A percentile compares a stretch with the other conserved stretches of the same genome.
phyloP scores from a whole-genome alignment of 169 alveolate species.

The Perkinsus olseni region DNA sequence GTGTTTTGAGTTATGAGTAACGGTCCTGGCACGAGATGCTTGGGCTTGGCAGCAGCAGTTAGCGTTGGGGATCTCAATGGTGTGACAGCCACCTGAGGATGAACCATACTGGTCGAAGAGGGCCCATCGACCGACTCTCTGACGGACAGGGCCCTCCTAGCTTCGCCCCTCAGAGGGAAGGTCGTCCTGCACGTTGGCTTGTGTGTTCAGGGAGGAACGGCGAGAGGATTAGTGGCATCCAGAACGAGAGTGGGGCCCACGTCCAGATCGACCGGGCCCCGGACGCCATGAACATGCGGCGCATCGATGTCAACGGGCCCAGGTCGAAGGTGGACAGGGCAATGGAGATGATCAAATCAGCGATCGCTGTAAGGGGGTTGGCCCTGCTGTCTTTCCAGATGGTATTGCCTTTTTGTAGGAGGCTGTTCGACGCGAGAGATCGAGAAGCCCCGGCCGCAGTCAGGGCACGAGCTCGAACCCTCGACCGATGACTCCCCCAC shows the following conservation, averaged over 20 bases:
- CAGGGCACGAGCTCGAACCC: not conserved
- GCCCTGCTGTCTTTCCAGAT: not conserved
- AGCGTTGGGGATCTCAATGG: not conserved
- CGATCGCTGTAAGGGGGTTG: not conserved
- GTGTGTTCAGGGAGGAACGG: not conserved
- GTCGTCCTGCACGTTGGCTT: not conserved
- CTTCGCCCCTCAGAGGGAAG: too few relatives aligned
- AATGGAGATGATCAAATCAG: not conserved
- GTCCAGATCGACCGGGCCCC: not conserved
- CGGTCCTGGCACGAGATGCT: not conserved
- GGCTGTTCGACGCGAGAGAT: not conserved
- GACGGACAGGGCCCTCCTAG: too few relatives aligned
- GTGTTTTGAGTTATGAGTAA: not conserved
- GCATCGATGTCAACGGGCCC: not conserved
- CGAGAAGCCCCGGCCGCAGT: not conserved
- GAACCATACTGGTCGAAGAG: too few relatives aligned
- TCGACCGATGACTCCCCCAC: not conserved
- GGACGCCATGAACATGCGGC: not conserved
- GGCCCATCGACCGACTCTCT: too few relatives aligned
- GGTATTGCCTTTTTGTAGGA: not conserved
- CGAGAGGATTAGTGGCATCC: not conserved
- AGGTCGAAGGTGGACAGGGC: not conserved
- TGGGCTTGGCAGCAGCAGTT: not conserved
- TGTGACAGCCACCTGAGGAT: not conserved
- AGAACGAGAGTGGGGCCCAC: conserved; percentile 1